These are phyloP conservation scores for Durio zibethinus DNA, from an alignment of 345 rosid species.

Conservation along the genomic window DNA sequence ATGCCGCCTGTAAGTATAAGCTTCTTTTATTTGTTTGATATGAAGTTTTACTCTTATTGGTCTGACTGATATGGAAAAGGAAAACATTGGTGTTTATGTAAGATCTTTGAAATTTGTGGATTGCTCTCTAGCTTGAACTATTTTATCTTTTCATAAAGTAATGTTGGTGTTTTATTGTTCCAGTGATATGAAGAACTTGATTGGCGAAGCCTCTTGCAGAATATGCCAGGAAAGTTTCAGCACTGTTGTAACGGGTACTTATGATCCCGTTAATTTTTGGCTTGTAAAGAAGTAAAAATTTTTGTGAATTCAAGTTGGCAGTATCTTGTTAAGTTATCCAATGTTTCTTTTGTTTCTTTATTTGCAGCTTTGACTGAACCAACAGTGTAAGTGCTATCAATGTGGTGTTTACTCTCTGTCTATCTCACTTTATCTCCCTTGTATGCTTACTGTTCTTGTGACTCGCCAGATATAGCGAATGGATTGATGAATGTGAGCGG, in stretches of 20 bases:
- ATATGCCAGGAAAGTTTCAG: conserved; percentile 90
- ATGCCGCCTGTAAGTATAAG: conserved; percentile 58
- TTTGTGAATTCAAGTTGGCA: neutral
- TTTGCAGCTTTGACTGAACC: conserved; percentile 82
- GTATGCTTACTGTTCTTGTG: neutral
- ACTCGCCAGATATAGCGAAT: conserved; percentile 77
- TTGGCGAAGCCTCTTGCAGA: conserved; percentile 73
- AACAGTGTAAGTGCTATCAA: conserved; percentile 64
- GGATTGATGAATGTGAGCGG: conserved; percentile 96
- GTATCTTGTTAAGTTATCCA: neutral
- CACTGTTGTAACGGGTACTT: conserved; percentile 78
- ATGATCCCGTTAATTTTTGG: neutral
- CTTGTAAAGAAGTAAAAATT: neutral
- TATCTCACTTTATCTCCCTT: neutral
- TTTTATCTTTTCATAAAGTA: neutral
- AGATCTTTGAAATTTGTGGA: neutral
- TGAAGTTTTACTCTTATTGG: neutral
- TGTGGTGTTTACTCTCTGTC: neutral
- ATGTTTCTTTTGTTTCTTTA: conserved; percentile 19
- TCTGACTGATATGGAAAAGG: neutral
- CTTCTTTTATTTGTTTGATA: neutral
- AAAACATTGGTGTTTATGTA: neutral
- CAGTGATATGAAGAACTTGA: conserved; percentile 88
- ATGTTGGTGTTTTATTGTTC: neutral
- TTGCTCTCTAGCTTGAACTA: neutral